A percentile compares a stretch with the other conserved stretches of the same genome.
Conservation (phyloP, 1,284 basidiomycete species). For the Xerocomus nothofagi region DNA sequence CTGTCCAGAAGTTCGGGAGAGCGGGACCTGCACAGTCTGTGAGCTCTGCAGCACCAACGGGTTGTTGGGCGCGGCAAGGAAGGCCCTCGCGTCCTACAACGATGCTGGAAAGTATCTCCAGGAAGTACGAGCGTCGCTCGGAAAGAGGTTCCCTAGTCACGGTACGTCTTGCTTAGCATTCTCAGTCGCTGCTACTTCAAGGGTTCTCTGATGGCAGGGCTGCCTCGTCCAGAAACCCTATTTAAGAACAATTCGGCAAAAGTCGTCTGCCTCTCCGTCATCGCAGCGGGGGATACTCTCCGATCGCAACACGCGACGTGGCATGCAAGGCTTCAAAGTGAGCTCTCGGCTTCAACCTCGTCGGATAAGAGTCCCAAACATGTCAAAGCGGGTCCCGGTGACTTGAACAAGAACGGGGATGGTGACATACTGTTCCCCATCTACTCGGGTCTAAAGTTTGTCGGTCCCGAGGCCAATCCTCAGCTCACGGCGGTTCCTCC, state of each 20-base stretch:
- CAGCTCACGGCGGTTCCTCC: not conserved
- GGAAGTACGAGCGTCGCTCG: slow-evolving; percentile 6
- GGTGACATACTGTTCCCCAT: not conserved
- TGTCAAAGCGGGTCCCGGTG: not conserved
- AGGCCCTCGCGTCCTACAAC: slow-evolving; percentile 8
- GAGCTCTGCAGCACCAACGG: slow-evolving; percentile 11
- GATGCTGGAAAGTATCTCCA: slow-evolving; percentile 10
- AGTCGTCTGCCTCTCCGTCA: slow-evolving; percentile 3
- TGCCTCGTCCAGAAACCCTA: not conserved
- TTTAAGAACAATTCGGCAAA: slow-evolving; percentile 16
- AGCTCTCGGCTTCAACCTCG: not conserved
- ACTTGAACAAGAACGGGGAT: not conserved
- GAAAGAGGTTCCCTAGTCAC: not conserved
- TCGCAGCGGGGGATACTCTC: slow-evolving; percentile 14
- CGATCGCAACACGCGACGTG: slow-evolving; percentile 14
- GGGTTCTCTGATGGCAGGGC: not conserved
- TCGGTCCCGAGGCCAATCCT: not conserved
- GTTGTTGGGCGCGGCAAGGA: slow-evolving; percentile 10
- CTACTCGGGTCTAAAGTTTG: not conserved
- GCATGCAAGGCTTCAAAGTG: slow-evolving; percentile 14
- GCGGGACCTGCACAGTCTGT: slow-evolving; percentile 12
- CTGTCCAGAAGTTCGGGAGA: not conserved
- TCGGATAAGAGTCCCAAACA: not conserved
- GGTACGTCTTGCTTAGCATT: slow-evolving; percentile 2
- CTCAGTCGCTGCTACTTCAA: not conserved